These are phyloP conservation scores for Cenchrus fungigraminus DNA, from an alignment of 176 grass and related monocot species.

Conservation along the genomic window DNA sequence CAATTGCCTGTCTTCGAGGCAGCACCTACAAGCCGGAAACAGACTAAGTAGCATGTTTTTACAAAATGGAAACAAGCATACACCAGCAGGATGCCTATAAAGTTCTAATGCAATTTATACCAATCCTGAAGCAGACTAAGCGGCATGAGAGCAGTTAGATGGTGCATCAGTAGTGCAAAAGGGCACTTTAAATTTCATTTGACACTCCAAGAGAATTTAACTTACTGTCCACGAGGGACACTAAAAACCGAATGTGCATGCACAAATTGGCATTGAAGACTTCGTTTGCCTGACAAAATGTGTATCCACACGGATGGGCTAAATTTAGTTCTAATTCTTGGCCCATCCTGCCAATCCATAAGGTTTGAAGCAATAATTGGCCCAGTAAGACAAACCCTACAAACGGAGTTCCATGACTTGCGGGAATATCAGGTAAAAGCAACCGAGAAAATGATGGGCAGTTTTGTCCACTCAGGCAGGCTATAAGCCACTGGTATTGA, in stretches of 20 bases:
- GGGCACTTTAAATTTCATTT: not conserved
- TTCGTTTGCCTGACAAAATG: not conserved
- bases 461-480: not conserved
- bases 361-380: not conserved
- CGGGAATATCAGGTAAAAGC: not conserved
- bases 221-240: not conserved
- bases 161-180: not conserved
- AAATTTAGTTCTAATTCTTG: not conserved
- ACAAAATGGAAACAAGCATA: no score
- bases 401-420: not conserved
- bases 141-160: not conserved
- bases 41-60: no score
- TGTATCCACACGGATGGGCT: not conserved
- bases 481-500: not conserved
- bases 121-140: not conserved
- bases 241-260: not conserved
- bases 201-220: not conserved
- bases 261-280: not conserved
- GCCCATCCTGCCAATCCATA: not conserved
- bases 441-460: not conserved
- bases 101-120: not conserved
- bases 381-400: not conserved
- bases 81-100: not conserved
- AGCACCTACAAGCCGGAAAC: no score
- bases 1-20: no score